Percentiles rank a stretch among this genome's conserved stretches.
Conservation (phyloP, 495 filamentous ascomycete species). For the Aspergillus cristatus region DNA sequence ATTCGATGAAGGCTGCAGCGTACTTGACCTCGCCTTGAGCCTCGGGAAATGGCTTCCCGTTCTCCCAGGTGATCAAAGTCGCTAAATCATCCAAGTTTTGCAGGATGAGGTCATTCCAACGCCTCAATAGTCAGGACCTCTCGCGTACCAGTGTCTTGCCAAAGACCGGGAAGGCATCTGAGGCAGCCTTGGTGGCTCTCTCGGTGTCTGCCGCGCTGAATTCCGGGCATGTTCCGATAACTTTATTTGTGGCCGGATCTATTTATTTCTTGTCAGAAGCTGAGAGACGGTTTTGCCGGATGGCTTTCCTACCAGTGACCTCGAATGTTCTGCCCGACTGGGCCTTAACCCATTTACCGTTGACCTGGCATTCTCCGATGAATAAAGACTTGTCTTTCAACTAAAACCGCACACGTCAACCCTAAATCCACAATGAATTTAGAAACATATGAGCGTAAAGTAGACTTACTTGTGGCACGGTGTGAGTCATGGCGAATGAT, state of each 20-base stretch:
- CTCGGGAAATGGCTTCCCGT: constrained; percentile 67
- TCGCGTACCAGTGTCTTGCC: neutral
- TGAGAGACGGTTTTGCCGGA: neutral
- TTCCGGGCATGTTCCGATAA: neutral
- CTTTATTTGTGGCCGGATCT: neutral
- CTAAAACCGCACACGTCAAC: too few relatives aligned
- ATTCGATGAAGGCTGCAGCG: constrained; percentile 69
- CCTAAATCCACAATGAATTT: too few relatives aligned
- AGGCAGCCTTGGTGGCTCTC: neutral
- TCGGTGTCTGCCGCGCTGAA: neutral
- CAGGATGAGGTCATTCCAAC: constrained; percentile 44
- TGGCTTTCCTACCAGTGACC: neutral
- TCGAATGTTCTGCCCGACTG: neutral
- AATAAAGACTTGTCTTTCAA: too few relatives aligned
- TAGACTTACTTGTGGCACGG: too few relatives aligned
- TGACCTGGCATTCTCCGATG: neutral
- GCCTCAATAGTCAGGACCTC: neutral
- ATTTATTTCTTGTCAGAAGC: neutral
- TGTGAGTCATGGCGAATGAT: neutral
- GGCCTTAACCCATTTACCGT: neutral
- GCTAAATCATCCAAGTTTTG: constrained; percentile 70
- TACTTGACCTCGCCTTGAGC: constrained; percentile 64
- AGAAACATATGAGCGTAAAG: too few relatives aligned
- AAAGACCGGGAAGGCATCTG: neutral
- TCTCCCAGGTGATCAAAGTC: constrained; percentile 52